Conservation (phyloP, 2,329 filamentous ascomycete species). For the Sclerotinia minor region DNA sequence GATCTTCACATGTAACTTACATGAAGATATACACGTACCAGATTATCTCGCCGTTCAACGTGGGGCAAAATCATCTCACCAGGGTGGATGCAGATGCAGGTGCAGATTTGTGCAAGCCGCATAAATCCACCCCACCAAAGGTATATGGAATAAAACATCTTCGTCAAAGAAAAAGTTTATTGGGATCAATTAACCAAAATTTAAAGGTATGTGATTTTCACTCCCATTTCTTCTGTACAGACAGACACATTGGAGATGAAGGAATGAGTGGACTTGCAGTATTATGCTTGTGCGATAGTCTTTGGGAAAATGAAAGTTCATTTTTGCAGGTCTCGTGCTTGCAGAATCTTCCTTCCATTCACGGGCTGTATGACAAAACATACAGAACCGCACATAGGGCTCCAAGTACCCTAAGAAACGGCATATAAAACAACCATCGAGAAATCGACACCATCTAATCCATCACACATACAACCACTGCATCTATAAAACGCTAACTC, state of each 20-base stretch:
- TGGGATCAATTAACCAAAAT: neutral
- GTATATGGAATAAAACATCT: neutral
- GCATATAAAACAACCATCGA: too few species aligned
- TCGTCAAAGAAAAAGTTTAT: neutral
- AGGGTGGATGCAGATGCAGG: neutral
- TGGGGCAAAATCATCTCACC: neutral
- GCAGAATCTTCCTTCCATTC: constrained; percentile 15
- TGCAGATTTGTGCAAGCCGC: neutral
- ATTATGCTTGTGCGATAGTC: neutral
- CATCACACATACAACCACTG: neutral
- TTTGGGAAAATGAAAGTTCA: constrained; percentile 12
- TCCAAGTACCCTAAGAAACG: neutral
- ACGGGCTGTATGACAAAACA: neutral
- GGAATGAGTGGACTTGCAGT: neutral
- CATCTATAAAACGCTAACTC: neutral
- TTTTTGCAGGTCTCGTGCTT: neutral
- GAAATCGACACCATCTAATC: neutral
- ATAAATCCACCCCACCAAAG: constrained; percentile 10
- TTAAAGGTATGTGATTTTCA: constrained; percentile 1
- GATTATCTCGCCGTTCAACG: too few species aligned
- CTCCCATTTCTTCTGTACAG: neutral
- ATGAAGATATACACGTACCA: constrained; percentile 17
- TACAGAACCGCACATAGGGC: neutral
- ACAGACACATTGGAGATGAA: neutral
- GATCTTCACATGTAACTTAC: neutral